Conservation (phyloP, 768 basidiomycete genomes). For the Psilocybe tampanensis region DNA sequence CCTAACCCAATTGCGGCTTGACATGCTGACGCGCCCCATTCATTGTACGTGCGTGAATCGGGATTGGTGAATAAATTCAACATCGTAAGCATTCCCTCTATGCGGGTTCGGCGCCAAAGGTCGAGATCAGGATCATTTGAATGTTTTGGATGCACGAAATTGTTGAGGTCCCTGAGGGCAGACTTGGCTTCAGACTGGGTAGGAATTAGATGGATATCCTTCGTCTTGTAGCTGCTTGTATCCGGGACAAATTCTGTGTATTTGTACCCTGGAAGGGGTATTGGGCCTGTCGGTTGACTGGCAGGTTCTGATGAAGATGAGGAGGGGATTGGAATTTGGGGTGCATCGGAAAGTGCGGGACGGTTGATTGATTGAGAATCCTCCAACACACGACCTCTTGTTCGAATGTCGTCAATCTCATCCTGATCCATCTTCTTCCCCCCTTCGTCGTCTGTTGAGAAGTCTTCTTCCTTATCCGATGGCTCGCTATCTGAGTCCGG, state of each 20-base stretch:
- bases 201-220: neutral
- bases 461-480: too few species aligned
- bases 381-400: too few species aligned
- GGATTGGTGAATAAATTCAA: constrained; percentile 18
- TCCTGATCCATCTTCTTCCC: too few species aligned
- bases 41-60: constrained; percentile 14
- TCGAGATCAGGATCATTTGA: neutral
- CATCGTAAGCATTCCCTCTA: constrained; percentile 24
- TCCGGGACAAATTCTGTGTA: neutral
- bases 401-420: too few species aligned
- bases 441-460: too few species aligned
- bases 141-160: neutral
- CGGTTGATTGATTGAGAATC: too few species aligned
- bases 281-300: too few species aligned
- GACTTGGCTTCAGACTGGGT: neutral
- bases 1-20: constrained; percentile 21
- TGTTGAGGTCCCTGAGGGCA: neutral
- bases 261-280: neutral
- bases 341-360: too few species aligned
- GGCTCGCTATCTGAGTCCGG: too few species aligned
- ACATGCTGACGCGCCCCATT: constrained; percentile 24
- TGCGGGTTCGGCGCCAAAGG: constrained; percentile 12
- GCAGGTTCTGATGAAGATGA: too few species aligned
- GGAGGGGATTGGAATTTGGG: too few species aligned
- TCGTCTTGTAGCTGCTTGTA: neutral